Evolutionary conservation across 495 filamentous ascomycete species (phyloP).

Genomic region (Annulohypoxylon stygium): DNA sequence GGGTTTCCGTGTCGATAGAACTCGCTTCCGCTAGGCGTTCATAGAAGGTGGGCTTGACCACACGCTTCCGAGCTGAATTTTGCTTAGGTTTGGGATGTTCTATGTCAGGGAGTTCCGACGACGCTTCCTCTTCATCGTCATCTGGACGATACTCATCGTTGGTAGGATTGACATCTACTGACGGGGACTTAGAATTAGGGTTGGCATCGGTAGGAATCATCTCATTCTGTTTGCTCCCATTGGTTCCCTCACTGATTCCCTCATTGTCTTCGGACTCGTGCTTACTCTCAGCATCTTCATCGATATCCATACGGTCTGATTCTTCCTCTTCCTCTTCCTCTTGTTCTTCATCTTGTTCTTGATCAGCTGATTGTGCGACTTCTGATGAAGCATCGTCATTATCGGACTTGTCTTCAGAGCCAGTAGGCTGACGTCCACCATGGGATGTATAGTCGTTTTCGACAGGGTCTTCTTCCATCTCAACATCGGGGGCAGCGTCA

Average conservation of each 20-base stretch:
- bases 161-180: not conserved
- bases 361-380: not conserved
- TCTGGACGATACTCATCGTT: slow-evolving; percentile 23
- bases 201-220: not conserved
- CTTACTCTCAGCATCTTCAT: not conserved
- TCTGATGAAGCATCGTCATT: not conserved
- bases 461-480: slow-evolving; percentile 8
- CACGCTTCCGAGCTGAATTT: slow-evolving; percentile 41
- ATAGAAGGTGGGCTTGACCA: slow-evolving; percentile 45
- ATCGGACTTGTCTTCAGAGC: not conserved
- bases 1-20: slow-evolving; percentile 8
- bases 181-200: not conserved
- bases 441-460: not conserved
- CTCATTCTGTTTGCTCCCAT: slow-evolving; percentile 18
- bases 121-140: not conserved
- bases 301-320: not conserved
- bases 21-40: slow-evolving; percentile 35
- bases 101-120: not conserved
- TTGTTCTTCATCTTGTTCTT: not conserved
- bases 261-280: slow-evolving; percentile 1
- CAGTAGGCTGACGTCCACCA: not conserved
- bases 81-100: slow-evolving; percentile 19
- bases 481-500: slow-evolving; percentile 4
- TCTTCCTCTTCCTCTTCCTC: no score
- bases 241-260: not conserved